A percentile compares a stretch with the other conserved stretches of the same genome.
Evolutionary conservation across 805 yeast species (phyloP).

Genomic region (Myxozyma melibiosi): DNA sequence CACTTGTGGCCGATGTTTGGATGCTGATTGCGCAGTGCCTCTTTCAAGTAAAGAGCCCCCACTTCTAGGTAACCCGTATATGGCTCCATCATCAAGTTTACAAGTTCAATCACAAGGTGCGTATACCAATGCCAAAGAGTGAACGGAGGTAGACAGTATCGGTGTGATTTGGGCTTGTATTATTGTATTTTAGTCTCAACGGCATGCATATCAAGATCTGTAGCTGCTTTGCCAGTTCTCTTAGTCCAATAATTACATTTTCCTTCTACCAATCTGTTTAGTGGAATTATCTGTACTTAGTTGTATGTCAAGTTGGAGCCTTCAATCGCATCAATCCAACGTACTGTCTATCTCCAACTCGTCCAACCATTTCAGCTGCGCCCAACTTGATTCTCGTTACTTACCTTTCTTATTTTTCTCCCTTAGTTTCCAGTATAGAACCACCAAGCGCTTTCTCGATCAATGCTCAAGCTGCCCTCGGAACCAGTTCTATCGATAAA

Average conservation of each 20-base stretch:
- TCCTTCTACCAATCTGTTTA: not conserved
- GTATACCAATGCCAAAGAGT: slow-evolving; percentile 13
- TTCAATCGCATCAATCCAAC: not conserved
- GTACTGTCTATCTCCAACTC: no score
- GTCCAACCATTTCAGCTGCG: no score
- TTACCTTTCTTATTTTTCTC: no score
- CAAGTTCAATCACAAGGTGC: slow-evolving; percentile 20
- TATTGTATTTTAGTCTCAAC: not conserved
- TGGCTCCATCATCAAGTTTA: slow-evolving; percentile 1
- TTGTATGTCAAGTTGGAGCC: not conserved
- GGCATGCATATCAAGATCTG: not conserved
- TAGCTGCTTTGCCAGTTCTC: slow-evolving; percentile 3
- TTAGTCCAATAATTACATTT: slow-evolving; percentile 8
- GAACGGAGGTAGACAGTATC: slow-evolving; percentile 12
- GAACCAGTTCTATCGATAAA: no score
- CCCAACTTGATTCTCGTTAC: no score
- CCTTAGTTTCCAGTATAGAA: no score
- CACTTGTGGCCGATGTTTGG: not conserved
- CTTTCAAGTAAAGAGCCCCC: slow-evolving; percentile 6
- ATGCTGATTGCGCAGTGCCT: slow-evolving; percentile 4
- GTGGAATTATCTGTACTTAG: not conserved
- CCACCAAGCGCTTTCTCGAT: no score
- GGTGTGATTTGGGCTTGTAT: not conserved
- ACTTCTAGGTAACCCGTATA: slow-evolving; percentile 3
- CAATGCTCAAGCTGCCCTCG: no score